Conservation (phyloP, 177 flowering plant species). For the Vitis hybrid region DNA sequence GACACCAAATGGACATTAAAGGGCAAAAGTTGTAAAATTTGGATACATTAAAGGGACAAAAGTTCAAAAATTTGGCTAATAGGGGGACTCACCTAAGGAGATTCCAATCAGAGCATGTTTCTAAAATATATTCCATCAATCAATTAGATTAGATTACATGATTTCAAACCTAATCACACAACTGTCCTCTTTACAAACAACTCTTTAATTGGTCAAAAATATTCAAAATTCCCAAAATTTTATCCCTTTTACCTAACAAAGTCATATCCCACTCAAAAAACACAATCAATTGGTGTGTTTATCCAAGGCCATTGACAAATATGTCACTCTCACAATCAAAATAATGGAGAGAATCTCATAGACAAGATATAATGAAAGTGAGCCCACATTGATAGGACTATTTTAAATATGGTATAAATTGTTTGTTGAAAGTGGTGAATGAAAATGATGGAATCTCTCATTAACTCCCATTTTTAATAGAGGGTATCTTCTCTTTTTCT, state of each 20-base stretch:
- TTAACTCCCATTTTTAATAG: conserved; percentile 6
- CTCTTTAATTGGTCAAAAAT: conserved; percentile 7
- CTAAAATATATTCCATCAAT: too few species aligned
- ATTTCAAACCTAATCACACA: conserved; percentile 7
- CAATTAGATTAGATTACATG: neutral
- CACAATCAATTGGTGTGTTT: conserved; percentile 20
- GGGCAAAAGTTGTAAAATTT: too few species aligned
- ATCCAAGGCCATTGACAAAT: conserved; percentile 27
- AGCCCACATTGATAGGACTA: conserved; percentile 22
- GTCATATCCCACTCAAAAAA: conserved; percentile 30
- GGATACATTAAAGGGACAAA: too few species aligned
- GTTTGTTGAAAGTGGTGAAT: conserved; percentile 21
- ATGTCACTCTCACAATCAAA: conserved; percentile 34
- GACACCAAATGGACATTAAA: too few species aligned
- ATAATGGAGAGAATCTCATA: conserved; percentile 47
- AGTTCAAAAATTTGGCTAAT: too few species aligned
- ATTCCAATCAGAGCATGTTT: too few species aligned
- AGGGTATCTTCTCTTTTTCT: neutral
- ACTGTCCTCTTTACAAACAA: conserved; percentile 13
- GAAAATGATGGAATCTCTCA: conserved; percentile 26
- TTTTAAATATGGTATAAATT: conserved; percentile 16
- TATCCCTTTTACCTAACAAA: conserved; percentile 22
- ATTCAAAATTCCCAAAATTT: conserved; percentile 1
- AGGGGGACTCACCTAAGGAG: too few species aligned
- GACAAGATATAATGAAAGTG: conserved; percentile 27